Conservation (phyloP, 768 basidiomycete species). For the Chlorophyllum brunneum region DNA sequence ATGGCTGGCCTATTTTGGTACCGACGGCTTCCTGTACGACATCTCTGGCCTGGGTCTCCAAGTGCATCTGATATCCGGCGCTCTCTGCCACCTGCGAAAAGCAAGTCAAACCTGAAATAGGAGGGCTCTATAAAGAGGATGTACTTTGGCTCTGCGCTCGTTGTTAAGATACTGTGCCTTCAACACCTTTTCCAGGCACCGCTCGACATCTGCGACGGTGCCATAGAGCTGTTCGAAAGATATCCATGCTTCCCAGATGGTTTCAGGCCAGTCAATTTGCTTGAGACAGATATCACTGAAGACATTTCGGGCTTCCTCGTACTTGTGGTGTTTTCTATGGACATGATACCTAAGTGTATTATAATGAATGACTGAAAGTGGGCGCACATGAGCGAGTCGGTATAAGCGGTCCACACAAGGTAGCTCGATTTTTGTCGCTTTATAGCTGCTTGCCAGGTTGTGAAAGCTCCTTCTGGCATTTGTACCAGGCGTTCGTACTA, state of each 20-base stretch:
- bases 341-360: constrained; percentile 3
- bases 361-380: constrained; percentile 3
- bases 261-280: constrained; percentile 93
- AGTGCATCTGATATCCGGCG: constrained; percentile 23
- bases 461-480: constrained; percentile 46
- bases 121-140: neutral
- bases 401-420: constrained; percentile 70
- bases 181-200: constrained; percentile 59
- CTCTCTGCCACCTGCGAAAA: constrained; percentile 57
- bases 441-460: constrained; percentile 62
- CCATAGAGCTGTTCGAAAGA: constrained; percentile 87
- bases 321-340: constrained; percentile 45
- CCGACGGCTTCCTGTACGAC: constrained; percentile 44
- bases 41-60: neutral
- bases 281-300: constrained; percentile 67
- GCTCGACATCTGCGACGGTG: constrained; percentile 59
- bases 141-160: constrained; percentile 58
- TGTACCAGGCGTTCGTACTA: constrained; percentile 49
- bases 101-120: neutral
- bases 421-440: constrained; percentile 71
- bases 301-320: constrained; percentile 58
- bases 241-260: constrained; percentile 87
- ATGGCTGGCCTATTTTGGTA: constrained; percentile 36
- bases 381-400: constrained; percentile 69
- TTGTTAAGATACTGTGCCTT: constrained; percentile 63